Conservation (phyloP, 177 flowering plant genomes). For the Vitis hybrid region DNA sequence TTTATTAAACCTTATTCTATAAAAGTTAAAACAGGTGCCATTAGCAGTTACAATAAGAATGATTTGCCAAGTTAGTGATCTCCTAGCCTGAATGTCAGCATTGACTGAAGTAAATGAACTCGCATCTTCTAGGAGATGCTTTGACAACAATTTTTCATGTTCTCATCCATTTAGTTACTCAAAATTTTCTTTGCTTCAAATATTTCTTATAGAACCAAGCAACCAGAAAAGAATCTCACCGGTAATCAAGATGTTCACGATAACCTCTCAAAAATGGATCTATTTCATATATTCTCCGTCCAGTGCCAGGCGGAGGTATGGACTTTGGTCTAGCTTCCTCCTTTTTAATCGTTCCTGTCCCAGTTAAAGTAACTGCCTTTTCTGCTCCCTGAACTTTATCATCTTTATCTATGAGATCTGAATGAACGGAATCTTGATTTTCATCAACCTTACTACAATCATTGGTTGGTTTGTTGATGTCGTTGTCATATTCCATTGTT, state of each 20-base stretch:
- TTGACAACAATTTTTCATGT: neutral
- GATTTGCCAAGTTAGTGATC: neutral
- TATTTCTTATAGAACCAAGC: neutral
- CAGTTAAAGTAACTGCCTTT: conserved; percentile 18
- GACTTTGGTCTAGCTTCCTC: conserved; percentile 33
- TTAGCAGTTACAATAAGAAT: neutral
- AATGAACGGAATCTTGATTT: conserved; percentile 26
- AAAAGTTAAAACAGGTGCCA: neutral
- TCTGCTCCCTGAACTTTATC: conserved; percentile 18
- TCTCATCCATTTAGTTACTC: neutral
- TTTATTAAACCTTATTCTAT: no score
- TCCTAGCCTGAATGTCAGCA: neutral
- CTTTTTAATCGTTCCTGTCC: conserved; percentile 17
- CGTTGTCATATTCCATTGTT: conserved; percentile 28
- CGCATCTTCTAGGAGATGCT: neutral
- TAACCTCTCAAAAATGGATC: conserved; percentile 60
- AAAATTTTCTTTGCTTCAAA: neutral
- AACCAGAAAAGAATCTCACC: conserved; percentile 42
- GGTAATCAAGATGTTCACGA: conserved; percentile 79
- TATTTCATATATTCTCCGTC: conserved; percentile 81
- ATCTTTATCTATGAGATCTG: conserved; percentile 16
- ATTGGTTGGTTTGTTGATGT: conserved; percentile 16
- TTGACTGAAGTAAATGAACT: neutral
- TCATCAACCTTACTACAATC: conserved; percentile 17
- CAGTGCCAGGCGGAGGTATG: conserved; percentile 83